A percentile compares a stretch with the other conserved stretches of the same genome.
phyloP scores from a whole-genome alignment of 140 eudicot species.

The Stevia rebaudiana region DNA sequence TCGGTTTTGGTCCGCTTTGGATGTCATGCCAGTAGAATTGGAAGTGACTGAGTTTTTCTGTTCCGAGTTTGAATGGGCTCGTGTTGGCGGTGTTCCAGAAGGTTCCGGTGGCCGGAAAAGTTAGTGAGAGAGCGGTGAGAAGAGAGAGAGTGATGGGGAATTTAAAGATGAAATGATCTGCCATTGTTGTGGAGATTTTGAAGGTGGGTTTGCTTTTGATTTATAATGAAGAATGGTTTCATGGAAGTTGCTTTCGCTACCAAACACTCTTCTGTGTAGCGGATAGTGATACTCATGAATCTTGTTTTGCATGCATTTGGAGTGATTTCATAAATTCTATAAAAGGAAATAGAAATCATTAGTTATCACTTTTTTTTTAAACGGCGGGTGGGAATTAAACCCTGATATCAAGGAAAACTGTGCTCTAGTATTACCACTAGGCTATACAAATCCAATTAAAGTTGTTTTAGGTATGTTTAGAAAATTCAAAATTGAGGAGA shows the following conservation, averaged over 20 bases:
- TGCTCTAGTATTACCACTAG: too few species aligned
- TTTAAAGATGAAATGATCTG: neutral
- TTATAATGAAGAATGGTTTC: neutral
- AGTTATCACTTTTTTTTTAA: too few species aligned
- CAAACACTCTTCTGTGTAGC: neutral
- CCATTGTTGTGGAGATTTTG: neutral
- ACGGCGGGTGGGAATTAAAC: too few species aligned
- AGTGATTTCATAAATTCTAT: neutral
- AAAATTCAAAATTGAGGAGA: too few species aligned
- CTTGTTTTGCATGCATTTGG: neutral
- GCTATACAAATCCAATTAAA: too few species aligned
- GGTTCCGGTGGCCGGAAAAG: constrained; percentile 7
- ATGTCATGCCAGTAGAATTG: constrained; percentile 6
- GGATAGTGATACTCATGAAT: neutral
- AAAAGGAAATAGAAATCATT: neutral
- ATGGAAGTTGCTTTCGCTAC: constrained; percentile 9
- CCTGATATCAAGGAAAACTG: too few species aligned
- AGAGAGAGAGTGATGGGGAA: constrained; percentile 1
- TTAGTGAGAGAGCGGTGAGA: neutral
- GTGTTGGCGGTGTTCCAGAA: neutral
- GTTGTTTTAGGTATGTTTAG: too few species aligned
- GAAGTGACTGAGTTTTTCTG: constrained; percentile 11
- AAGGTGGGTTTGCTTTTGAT: constrained; percentile 1
- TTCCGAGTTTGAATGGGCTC: constrained; percentile 1
- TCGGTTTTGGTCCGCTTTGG: constrained; percentile 5